A percentile compares a stretch with the other conserved stretches of the same genome.
Evolutionary conservation across 176 grass and related monocot species (phyloP).

Genomic region (Avena sativa): DNA sequence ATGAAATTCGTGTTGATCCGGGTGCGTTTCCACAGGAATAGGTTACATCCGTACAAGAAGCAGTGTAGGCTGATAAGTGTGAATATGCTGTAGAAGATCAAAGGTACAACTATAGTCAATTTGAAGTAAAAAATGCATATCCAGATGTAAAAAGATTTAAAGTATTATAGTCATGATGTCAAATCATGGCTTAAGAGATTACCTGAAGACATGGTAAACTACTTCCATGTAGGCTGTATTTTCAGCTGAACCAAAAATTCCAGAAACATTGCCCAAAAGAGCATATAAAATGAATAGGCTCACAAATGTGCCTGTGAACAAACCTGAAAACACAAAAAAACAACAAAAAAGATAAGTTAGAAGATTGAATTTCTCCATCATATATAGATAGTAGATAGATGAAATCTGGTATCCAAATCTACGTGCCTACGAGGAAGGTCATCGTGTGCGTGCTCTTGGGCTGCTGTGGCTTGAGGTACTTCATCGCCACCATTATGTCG

Average conservation of each 20-base stretch:
- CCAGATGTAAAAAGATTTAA: background rate
- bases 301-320: constrained; percentile 89
- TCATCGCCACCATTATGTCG: constrained; percentile 80
- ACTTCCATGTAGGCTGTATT: constrained; percentile 75
- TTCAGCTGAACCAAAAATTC: constrained; percentile 73
- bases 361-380: background rate
- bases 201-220: constrained; percentile 95
- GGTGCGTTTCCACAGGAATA: constrained; percentile 84
- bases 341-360: background rate
- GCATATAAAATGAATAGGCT: constrained; percentile 81
- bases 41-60: constrained; percentile 93
- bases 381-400: background rate
- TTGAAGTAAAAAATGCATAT: background rate
- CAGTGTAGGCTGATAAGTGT: constrained; percentile 85
- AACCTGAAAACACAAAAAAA: constrained; percentile 50
- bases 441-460: constrained; percentile 73
- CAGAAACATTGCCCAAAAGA: constrained; percentile 70
- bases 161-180: background rate
- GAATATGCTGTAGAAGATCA: constrained; percentile 69
- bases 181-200: background rate
- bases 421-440: constrained; percentile 61
- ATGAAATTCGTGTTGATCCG: constrained; percentile 93
- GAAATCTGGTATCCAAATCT: too few species aligned
- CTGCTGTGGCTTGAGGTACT: constrained; percentile 81
- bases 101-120: background rate